Percentiles rank a stretch among this genome's conserved stretches.
Evolutionary conservation across 1,139 yeast species (phyloP).

Genomic region (Candida glucosophila): DNA sequence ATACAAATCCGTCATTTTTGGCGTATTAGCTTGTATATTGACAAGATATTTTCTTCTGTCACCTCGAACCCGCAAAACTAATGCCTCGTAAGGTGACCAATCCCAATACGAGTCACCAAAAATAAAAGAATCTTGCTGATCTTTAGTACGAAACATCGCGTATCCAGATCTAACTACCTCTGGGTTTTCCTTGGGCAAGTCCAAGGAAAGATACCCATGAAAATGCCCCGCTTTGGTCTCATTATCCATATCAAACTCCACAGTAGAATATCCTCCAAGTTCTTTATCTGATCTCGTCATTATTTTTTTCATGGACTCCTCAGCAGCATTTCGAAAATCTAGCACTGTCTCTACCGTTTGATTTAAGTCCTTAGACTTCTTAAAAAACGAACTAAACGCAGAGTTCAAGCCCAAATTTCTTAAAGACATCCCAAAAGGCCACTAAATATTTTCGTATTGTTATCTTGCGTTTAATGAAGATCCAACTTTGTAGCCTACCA

Average conservation of each 20-base stretch:
- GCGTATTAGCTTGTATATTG: slow-evolving; percentile 74
- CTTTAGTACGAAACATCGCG: slow-evolving; percentile 79
- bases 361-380: slow-evolving; percentile 20
- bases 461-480: too few species aligned
- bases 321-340: slow-evolving; percentile 45
- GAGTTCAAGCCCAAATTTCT: slow-evolving; percentile 36
- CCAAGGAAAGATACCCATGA: slow-evolving; percentile 65
- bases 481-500: too few species aligned
- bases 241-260: slow-evolving; percentile 36
- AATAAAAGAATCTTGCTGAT: slow-evolving; percentile 45
- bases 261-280: slow-evolving; percentile 73
- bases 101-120: slow-evolving; percentile 48
- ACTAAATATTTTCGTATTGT: too few species aligned
- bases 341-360: slow-evolving; percentile 36
- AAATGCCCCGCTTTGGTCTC: slow-evolving; percentile 44
- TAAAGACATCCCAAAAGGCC: slow-evolving; percentile 35
- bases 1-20: slow-evolving; percentile 69
- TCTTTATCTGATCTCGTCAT: slow-evolving; percentile 65
- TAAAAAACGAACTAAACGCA: slow-evolving; percentile 28
- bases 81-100: slow-evolving; percentile 50
- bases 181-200: slow-evolving; percentile 64
- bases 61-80: slow-evolving; percentile 66
- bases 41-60: slow-evolving; percentile 70
- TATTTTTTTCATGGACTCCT: slow-evolving; percentile 33
- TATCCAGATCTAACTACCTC: slow-evolving; percentile 69